Evolutionary conservation across 2,329 filamentous ascomycete species (phyloP), one percentile per base, ranked within the genome.

Genomic region (Neofusicoccum sp.): DNA sequence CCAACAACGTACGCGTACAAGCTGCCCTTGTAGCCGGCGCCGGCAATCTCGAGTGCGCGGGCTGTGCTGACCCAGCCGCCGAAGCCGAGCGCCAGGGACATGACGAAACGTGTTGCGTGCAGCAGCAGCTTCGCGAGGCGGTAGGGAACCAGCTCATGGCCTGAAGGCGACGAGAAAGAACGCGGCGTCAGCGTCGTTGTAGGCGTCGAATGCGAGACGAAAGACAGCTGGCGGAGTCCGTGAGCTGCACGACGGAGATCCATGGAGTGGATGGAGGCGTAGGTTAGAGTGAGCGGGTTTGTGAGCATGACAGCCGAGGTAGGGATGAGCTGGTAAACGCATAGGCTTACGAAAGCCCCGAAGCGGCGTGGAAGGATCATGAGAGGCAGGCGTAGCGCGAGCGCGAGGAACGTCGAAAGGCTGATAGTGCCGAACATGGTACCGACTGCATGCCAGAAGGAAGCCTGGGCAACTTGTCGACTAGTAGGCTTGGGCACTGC

Each of bases 31-130:
- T 74, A 53, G 64, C 51, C 61, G 75, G 86, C 62, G 78, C 77
- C 70, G 77, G 71, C 79, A 20, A 95, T 79, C 56, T 83, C 80
- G 3, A 97, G 80, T 75, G 89, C 88, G 64, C 91, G 87, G 9
- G 95, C 93, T 36, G 93, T 96, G 48, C 91, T 89, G 7, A 98
- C 91, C 95, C 95, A 99, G n/a, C 91, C 93, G 3, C 90, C 93
- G 69, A 98, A 96, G 0, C 93, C 93, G 31, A 99, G 84, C 0
- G 88, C 90, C 48, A 93, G 86, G 0, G 91, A 91, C 86, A 97
- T 96, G 69, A 97, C 89, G 71, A 93, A 90, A 16, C 93, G 86
- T 1, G 92, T 95, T 3, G 93, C 91, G 67, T 97, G 91, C 3
- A 99, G 85, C 6, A 99, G 84, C 30, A 98, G 83, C 74, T 97